A percentile compares a stretch with the other conserved stretches of the same genome.
Evolutionary conservation across 2,329 filamentous ascomycete genomes (phyloP).

Genomic region (Fusarium papillatum): DNA sequence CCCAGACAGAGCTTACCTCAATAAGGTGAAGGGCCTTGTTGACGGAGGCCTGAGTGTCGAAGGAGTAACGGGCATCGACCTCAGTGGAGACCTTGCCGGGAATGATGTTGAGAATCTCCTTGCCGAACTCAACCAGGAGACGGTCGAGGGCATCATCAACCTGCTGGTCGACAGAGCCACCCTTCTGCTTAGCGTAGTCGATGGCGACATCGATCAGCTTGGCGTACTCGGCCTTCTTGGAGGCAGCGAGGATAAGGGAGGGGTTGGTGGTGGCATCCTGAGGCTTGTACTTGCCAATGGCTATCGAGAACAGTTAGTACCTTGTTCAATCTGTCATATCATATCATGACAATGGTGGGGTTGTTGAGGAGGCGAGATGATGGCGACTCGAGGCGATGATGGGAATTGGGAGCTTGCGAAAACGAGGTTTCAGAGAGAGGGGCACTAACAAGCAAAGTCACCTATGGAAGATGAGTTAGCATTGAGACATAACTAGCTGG

Average conservation of each 20-base stretch:
- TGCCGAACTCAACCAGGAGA: constrained; percentile 97
- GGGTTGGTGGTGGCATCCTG: constrained; percentile 99
- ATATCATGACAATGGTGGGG: constrained; percentile 25
- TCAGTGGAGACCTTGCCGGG: constrained; percentile 99
- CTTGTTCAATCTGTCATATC: constrained; percentile 18
- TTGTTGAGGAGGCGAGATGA: constrained; percentile 2
- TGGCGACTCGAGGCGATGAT: constrained; percentile 4
- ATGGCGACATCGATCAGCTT: constrained; percentile 90
- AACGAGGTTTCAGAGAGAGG: constrained; percentile 14
- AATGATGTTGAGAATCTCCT: constrained; percentile 96
- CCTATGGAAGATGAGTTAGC: constrained; percentile 60
- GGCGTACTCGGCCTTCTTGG: constrained; percentile 98
- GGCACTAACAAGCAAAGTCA: constrained; percentile 82
- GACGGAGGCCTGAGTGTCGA: constrained; percentile 92
- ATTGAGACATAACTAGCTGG: constrained; percentile 33
- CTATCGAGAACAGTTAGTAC: constrained; percentile 60
- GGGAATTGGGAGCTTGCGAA: constrained; percentile 12
- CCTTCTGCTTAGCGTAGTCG: constrained; percentile 85
- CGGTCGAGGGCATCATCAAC: constrained; percentile 92
- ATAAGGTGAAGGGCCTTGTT: constrained; percentile 98
- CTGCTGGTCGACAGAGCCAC: constrained; percentile 80
- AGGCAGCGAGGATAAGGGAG: constrained; percentile 96
- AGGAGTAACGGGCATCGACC: constrained; percentile 96
- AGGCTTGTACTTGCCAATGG: constrained; percentile 99
- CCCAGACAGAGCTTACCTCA: constrained; percentile 70